These are phyloP conservation scores for Fusarium sp. DNA, from an alignment of 2,329 filamentous ascomycete species.

Conservation along the genomic window DNA sequence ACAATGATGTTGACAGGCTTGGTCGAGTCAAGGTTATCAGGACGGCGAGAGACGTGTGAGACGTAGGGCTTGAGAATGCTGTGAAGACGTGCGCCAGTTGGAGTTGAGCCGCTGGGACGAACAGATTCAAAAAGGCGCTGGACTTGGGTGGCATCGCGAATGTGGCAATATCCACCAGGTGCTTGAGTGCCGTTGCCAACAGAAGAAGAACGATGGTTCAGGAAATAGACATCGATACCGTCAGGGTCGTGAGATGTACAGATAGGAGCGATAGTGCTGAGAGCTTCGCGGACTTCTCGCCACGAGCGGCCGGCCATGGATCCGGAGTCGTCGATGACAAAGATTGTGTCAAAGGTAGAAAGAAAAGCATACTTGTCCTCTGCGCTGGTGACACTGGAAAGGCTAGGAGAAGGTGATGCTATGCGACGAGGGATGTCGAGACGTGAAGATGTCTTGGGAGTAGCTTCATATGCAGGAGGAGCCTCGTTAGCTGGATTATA, in stretches of 20 bases:
- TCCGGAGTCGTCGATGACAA: constrained; percentile 92
- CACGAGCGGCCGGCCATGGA: constrained; percentile 87
- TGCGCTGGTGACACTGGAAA: constrained; percentile 55
- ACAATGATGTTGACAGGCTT: constrained; percentile 93
- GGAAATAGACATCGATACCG: constrained; percentile 92
- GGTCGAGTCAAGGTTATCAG: constrained; percentile 61
- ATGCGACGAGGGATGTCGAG: constrained; percentile 35
- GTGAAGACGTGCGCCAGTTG: constrained; percentile 80
- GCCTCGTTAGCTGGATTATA: constrained; percentile 47
- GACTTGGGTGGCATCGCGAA: constrained; percentile 72
- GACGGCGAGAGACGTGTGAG: constrained; percentile 52
- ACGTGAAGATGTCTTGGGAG: constrained; percentile 2
- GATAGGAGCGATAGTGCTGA: constrained; percentile 83
- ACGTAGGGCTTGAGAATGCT: constrained; percentile 83
- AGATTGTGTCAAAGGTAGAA: constrained; percentile 84
- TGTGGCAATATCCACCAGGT: constrained; percentile 73
- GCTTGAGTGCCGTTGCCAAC: constrained; percentile 57
- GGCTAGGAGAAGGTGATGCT: constrained; percentile 30
- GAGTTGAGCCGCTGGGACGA: constrained; percentile 76
- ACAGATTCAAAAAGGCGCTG: constrained; percentile 79
- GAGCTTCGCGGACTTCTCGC: constrained; percentile 79
- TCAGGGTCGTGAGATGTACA: constrained; percentile 85
- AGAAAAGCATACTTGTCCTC: constrained; percentile 86
- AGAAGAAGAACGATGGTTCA: constrained; percentile 74
- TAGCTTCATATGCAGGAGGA: constrained; percentile 55